Conservation (phyloP, 306 rosid genomes). For the Cucumis cinereus region DNA sequence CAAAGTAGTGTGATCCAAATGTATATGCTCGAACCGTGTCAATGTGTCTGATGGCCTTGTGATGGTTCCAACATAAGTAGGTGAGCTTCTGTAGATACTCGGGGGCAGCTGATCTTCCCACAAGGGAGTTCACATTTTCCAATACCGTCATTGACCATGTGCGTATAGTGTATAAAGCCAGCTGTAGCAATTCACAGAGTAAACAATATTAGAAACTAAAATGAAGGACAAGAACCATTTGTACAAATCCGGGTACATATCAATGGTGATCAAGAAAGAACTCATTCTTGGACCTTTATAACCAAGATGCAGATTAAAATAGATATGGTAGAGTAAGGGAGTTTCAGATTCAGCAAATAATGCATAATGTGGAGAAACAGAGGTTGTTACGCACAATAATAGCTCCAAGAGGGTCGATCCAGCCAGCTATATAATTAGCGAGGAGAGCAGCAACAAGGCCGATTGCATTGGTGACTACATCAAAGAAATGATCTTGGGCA, state of each 20-base stretch:
- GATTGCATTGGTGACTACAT: constrained; percentile 84
- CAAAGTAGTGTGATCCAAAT: constrained; percentile 91
- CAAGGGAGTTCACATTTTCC: constrained; percentile 88
- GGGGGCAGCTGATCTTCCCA: constrained; percentile 83
- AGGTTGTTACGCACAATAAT: constrained; percentile 56
- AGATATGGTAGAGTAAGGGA: background rate
- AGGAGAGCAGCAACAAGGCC: constrained; percentile 92
- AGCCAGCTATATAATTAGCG: constrained; percentile 62
- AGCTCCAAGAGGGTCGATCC: constrained; percentile 99
- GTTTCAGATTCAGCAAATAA: background rate
- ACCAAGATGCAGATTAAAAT: background rate
- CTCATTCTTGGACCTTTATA: background rate
- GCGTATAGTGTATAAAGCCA: constrained; percentile 86
- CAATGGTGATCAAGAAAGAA: background rate
- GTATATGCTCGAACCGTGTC: constrained; percentile 92
- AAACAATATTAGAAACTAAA: background rate
- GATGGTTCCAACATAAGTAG: constrained; percentile 96
- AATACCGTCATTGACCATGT: constrained; percentile 93
- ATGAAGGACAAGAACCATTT: background rate
- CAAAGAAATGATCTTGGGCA: constrained; percentile 97
- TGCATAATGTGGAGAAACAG: constrained; percentile 3
- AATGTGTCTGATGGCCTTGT: constrained; percentile 69
- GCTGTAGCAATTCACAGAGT: constrained; percentile 32
- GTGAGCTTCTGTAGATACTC: constrained; percentile 88
- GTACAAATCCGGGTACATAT: background rate